Base-by-base conservation (phyloP, 108 stramenopile species). In the Pinguiococcus pyrenoidosus region DNA sequence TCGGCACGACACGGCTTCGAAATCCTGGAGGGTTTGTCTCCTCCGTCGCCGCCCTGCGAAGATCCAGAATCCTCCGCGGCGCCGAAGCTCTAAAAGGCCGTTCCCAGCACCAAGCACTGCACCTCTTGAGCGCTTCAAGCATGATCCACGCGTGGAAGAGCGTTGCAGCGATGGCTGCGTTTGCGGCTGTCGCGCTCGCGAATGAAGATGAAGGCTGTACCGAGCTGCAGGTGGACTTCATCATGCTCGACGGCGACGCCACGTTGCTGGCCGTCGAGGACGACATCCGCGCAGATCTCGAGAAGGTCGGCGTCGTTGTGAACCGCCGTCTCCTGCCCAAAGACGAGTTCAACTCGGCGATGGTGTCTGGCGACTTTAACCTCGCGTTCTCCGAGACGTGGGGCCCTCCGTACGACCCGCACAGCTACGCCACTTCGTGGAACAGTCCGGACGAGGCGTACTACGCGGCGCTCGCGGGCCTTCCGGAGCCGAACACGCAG, bases 361-460 rank as follows among this genome's bases (percentile, higher is more conserved):
- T 71, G 43, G 32, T 58, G 27, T 32, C 54, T 23, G 75, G 75
- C 9, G 64, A 76, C 62, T 76, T 69, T 44, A 56, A 69, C 44
- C 21, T 76, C 35, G 64, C 62, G 27, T 44, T 76, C 35, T 69
- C 49, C 18, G 70, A 76, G 54, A 72, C 70, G 3, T 76, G 71
- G 71, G 77, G 77, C 10, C 68, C 73, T 1, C 74, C 75, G 49
- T 78, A 78, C 56, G 77, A 78, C 70, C 77, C 75, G 1, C 77
- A 78, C 32, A 52, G 63, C 12, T 72, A 34, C 37, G 74, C 51
- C 9, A 23, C 3, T 1, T 44, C 44, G 24, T 44, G 44, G 44
- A 13, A 33, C 8, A 46, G 49, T 3, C 71, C 71, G 18, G 43
- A 58, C 29, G 68, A 75, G 32, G 68, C 70, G 20, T 64, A 75